phyloP scores from a whole-genome alignment of 2,329 filamentous ascomycete species.

The Botrytis deweyae region DNA sequence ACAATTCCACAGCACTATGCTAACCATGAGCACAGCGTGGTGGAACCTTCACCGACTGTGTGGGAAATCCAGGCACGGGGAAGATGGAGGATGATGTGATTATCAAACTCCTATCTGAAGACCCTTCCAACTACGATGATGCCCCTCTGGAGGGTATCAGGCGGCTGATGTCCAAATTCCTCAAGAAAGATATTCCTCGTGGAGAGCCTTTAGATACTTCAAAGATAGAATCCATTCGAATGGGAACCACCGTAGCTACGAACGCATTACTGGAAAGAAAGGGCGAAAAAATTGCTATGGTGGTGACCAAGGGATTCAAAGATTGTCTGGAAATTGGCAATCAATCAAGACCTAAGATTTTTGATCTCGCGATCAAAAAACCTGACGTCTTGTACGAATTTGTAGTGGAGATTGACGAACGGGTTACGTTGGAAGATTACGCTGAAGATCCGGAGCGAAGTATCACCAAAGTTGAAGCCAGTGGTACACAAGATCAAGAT shows the following conservation, averaged over 20 bases:
- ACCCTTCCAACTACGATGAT: conserved; percentile 86
- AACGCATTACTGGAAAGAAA: conserved; percentile 89
- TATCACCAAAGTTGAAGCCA: conserved; percentile 51
- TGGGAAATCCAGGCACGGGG: conserved; percentile 72
- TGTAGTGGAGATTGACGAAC: conserved; percentile 87
- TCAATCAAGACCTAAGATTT: conserved; percentile 85
- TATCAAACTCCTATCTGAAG: conserved; percentile 86
- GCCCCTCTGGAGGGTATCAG: conserved; percentile 89
- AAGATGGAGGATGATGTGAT: conserved; percentile 73
- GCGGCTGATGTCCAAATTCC: conserved; percentile 77
- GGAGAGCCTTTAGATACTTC: conserved; percentile 78
- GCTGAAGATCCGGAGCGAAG: conserved; percentile 76
- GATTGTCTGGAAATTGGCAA: conserved; percentile 89
- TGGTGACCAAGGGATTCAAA: conserved; percentile 84
- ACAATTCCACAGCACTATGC: not conserved
- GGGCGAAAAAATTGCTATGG: conserved; percentile 82
- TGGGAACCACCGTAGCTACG: conserved; percentile 94
- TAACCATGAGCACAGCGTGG: conserved; percentile 56
- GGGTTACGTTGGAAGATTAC: conserved; percentile 89
- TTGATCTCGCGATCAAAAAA: conserved; percentile 83
- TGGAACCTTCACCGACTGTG: conserved; percentile 90
- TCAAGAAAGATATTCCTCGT: conserved; percentile 71
- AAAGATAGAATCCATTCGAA: conserved; percentile 84
- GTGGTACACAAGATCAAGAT: conserved; percentile 49
- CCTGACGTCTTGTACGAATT: conserved; percentile 83